A percentile compares a stretch with the other conserved stretches of the same genome.
These are phyloP conservation scores for Purpureocillium lavendulum DNA, from an alignment of 2,329 filamentous ascomycete species.

Conservation along the genomic window DNA sequence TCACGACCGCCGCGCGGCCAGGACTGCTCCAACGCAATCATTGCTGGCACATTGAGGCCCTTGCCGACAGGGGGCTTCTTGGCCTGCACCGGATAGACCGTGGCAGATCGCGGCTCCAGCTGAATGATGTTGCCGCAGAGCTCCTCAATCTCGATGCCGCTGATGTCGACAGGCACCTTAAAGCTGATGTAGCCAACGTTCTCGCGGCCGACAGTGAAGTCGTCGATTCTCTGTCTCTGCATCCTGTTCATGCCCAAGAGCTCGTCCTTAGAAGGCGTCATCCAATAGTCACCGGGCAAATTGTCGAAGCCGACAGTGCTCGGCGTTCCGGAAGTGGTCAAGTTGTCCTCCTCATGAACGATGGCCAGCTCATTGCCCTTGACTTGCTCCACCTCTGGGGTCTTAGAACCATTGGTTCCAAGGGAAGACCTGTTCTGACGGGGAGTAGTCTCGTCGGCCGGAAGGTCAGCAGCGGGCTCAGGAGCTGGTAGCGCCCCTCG, in stretches of 20 bases:
- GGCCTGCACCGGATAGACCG: conserved; percentile 71
- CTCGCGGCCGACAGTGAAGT: conserved; percentile 75
- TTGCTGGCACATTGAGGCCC: conserved; percentile 84
- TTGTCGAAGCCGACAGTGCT: conserved; percentile 25
- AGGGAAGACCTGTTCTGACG: conserved; percentile 45
- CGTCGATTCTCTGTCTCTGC: conserved; percentile 64
- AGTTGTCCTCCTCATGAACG: conserved; percentile 61
- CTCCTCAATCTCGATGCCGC: conserved; percentile 68
- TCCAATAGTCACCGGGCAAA: conserved; percentile 76
- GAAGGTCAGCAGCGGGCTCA: conserved; percentile 18
- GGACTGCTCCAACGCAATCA: conserved; percentile 82
- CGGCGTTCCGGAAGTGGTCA: conserved; percentile 18
- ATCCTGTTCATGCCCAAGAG: conserved; percentile 72
- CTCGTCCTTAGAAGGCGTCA: conserved; percentile 65
- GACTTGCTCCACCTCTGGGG: conserved; percentile 62
- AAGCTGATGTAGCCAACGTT: conserved; percentile 79
- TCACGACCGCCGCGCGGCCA: conserved; percentile 66
- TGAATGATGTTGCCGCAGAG: conserved; percentile 70
- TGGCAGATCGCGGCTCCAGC: conserved; percentile 69
- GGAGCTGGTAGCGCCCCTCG: conserved; percentile 25
- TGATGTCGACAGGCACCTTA: conserved; percentile 74
- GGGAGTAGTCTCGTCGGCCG: conserved; percentile 27
- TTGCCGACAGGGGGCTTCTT: conserved; percentile 80
- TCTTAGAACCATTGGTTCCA: conserved; percentile 22
- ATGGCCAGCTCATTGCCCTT: conserved; percentile 70